phyloP scores from a whole-genome alignment of 805 yeast species.

The Maudiozyma saulgeensis region DNA sequence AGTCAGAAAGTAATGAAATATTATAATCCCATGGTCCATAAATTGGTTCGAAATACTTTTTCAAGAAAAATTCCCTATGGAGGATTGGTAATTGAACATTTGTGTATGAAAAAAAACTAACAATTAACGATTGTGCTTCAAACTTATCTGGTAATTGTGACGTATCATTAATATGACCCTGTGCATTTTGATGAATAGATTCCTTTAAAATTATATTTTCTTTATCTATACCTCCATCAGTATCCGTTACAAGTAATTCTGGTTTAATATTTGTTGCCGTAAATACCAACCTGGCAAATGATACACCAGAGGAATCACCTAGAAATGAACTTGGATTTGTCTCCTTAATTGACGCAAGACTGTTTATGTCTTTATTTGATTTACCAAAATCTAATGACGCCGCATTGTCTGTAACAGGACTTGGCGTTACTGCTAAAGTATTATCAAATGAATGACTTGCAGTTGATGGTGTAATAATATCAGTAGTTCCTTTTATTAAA shows the following conservation, averaged over 20 bases:
- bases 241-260: conserved; percentile 17
- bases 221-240: conserved; percentile 21
- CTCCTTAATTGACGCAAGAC: conserved; percentile 17
- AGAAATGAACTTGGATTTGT: conserved; percentile 30
- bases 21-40: conserved; percentile 57
- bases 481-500: conserved; percentile 1
- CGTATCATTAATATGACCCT: conserved; percentile 12
- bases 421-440: background rate
- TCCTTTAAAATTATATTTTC: conserved; percentile 12
- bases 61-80: conserved; percentile 70
- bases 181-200: conserved; percentile 14
- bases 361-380: conserved; percentile 15
- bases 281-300: conserved; percentile 67
- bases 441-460: background rate
- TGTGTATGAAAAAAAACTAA: conserved; percentile 64
- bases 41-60: conserved; percentile 60
- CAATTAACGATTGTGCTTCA: conserved; percentile 56
- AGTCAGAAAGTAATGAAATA: conserved; percentile 49
- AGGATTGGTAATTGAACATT: conserved; percentile 78
- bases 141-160: conserved; percentile 52
- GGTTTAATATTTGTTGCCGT: conserved; percentile 63
- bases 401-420: conserved; percentile 4
- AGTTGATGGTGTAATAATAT: background rate
- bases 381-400: conserved; percentile 12
- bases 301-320: conserved; percentile 50